Conservation (phyloP, 2,329 filamentous ascomycete genomes). For the Fusarium pseudocircinatum region DNA sequence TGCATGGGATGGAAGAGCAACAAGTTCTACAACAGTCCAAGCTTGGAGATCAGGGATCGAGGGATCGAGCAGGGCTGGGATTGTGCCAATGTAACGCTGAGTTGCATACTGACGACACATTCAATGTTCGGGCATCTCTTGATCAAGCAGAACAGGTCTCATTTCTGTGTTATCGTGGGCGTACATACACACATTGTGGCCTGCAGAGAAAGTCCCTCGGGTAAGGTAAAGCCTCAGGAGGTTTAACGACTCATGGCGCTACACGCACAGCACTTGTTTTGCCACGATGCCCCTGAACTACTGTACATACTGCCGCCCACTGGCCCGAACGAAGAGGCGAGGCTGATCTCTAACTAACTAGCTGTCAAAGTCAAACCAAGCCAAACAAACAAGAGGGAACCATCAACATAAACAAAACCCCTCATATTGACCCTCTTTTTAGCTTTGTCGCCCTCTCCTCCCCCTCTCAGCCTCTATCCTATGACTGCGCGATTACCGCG, state of each 20-base stretch:
- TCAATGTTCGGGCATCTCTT: conserved; percentile 16
- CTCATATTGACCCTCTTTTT: conserved; percentile 3
- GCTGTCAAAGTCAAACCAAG: background rate
- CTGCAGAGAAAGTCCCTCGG: background rate
- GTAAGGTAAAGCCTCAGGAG: background rate
- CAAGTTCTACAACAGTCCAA: background rate
- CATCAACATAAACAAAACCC: conserved; percentile 16
- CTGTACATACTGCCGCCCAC: background rate
- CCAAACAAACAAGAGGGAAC: background rate
- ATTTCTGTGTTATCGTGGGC: background rate
- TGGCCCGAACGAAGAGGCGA: background rate
- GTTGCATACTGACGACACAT: conserved; percentile 33
- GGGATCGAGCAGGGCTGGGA: conserved; percentile 20
- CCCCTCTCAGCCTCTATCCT: background rate
- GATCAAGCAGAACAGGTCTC: conserved; percentile 5
- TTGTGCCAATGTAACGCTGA: conserved; percentile 26
- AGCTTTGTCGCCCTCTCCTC: background rate
- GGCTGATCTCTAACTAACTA: background rate
- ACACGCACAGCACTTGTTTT: conserved; percentile 14
- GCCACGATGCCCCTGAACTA: conserved; percentile 30
- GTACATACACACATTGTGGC: background rate
- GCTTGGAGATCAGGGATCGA: conserved; percentile 8
- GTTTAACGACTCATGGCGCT: conserved; percentile 14
- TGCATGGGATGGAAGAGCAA: conserved; percentile 3
- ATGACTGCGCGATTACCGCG: conserved; percentile 34